Evolutionary conservation across 2,329 filamentous ascomycete species (phyloP).

Genomic region (Incumbomyces delicatus): DNA sequence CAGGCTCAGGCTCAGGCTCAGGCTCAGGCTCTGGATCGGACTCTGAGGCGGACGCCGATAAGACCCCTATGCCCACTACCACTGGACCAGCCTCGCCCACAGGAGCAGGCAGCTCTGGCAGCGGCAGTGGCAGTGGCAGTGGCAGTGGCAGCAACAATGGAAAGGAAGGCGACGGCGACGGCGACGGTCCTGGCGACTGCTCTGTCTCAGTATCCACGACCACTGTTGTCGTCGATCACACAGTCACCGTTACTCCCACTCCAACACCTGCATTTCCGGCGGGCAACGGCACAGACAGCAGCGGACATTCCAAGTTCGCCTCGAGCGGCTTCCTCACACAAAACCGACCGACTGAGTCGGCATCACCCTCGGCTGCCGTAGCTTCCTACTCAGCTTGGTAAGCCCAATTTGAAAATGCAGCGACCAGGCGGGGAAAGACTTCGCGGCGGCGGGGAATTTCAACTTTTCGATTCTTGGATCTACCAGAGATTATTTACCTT

Average conservation of each 20-base stretch:
- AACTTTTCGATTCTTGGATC: neutral
- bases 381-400: no score
- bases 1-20: neutral
- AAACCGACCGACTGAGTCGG: neutral
- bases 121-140: neutral
- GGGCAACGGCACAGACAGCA: slow-evolving; percentile 3
- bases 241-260: slow-evolving; percentile 6
- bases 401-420: no score
- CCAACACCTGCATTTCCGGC: neutral
- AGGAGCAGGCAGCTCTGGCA: neutral
- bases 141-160: neutral
- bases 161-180: neutral
- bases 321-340: slow-evolving; percentile 1
- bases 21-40: neutral
- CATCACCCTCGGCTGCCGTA: no score
- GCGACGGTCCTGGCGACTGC: neutral
- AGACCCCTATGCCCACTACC: neutral
- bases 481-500: neutral
- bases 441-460: neutral
- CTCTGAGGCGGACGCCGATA: neutral
- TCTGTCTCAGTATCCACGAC: slow-evolving; percentile 1
- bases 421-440: neutral
- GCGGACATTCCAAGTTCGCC: neutral
- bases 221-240: slow-evolving; percentile 2
- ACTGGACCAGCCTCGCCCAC: neutral